phyloP scores from a whole-genome alignment of 1,139 yeast genomes.

The Debaryomycetaceae sp. region DNA sequence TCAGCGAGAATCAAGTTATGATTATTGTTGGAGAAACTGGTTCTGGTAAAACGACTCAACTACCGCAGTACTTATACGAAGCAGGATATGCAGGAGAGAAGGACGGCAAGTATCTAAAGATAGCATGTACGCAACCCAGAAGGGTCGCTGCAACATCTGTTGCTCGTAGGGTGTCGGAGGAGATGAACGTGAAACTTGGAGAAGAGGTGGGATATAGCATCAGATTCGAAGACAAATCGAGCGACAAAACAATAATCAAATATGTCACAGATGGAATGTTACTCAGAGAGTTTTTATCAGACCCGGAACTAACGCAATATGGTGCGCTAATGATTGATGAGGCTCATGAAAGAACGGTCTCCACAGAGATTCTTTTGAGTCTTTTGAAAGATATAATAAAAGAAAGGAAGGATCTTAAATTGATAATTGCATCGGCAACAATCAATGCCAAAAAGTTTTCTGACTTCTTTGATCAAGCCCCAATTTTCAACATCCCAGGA shows the following conservation, averaged over 20 bases:
- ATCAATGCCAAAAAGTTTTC: slow-evolving; percentile 87
- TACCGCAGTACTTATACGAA: slow-evolving; percentile 37
- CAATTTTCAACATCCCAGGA: slow-evolving; percentile 86
- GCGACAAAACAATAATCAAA: slow-evolving; percentile 55
- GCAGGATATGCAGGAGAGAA: slow-evolving; percentile 43
- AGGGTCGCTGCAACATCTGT: slow-evolving; percentile 95
- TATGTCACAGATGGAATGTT: slow-evolving; percentile 94
- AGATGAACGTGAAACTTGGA: slow-evolving; percentile 50
- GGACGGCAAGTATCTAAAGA: slow-evolving; percentile 30
- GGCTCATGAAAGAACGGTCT: slow-evolving; percentile 91
- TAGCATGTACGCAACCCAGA: slow-evolving; percentile 95
- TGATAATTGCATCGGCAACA: slow-evolving; percentile 90
- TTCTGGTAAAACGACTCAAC: slow-evolving; percentile 44
- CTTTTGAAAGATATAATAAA: slow-evolving; percentile 68
- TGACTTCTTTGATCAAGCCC: slow-evolving; percentile 74
- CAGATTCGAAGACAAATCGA: slow-evolving; percentile 76
- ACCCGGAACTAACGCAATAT: slow-evolving; percentile 65
- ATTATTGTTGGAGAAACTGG: slow-evolving; percentile 83
- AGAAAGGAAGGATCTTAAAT: slow-evolving; percentile 62
- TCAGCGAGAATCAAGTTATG: slow-evolving; percentile 65
- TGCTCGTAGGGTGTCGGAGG: slow-evolving; percentile 49
- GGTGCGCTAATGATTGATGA: slow-evolving; percentile 92
- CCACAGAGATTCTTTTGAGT: slow-evolving; percentile 88
- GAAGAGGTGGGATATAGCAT: slow-evolving; percentile 69
- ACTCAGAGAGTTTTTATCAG: slow-evolving; percentile 75